Evolutionary conservation across 2,329 filamentous ascomycete genomes (phyloP).

Genomic region (Pseudonectria foliicola): DNA sequence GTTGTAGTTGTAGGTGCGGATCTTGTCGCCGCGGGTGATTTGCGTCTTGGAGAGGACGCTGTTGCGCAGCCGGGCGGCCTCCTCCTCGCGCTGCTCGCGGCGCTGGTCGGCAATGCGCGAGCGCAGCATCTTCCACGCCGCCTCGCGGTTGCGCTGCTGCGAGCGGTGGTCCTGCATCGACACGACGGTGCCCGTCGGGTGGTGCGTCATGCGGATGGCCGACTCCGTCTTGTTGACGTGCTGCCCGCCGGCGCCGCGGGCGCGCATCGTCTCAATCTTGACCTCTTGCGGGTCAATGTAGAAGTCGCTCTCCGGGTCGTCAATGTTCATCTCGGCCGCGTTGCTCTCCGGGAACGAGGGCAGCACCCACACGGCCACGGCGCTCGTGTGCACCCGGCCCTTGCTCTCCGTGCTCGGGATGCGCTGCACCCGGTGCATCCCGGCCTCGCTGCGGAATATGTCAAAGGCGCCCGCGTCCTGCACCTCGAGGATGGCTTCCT

Average conservation of each 20-base stretch:
- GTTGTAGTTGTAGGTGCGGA: conserved; percentile 79
- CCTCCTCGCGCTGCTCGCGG: conserved; percentile 76
- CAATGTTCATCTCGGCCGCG: conserved; percentile 51
- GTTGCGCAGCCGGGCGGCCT: conserved; percentile 65
- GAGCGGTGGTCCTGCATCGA: conserved; percentile 90
- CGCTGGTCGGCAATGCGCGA: conserved; percentile 73
- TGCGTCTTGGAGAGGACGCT: conserved; percentile 72
- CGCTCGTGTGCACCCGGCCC: conserved; percentile 88
- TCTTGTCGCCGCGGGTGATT: conserved; percentile 88
- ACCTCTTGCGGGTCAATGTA: conserved; percentile 84
- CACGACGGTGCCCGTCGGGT: conserved; percentile 79
- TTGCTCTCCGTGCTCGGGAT: conserved; percentile 87
- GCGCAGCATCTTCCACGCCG: conserved; percentile 79
- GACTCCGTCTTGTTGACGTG: conserved; percentile 99
- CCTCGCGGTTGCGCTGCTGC: conserved; percentile 81
- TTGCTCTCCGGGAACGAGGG: conserved; percentile 65
- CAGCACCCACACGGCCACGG: conserved; percentile 85
- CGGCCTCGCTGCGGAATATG: conserved; percentile 75
- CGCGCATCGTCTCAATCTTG: conserved; percentile 79
- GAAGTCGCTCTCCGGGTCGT: conserved; percentile 86
- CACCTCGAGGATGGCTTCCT: conserved; percentile 84
- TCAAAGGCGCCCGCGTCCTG: conserved; percentile 72
- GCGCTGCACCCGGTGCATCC: conserved; percentile 91
- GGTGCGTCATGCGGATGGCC: conserved; percentile 84
- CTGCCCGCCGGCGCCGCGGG: conserved; percentile 86